A percentile compares a stretch with the other conserved stretches of the same genome.
These are phyloP conservation scores for Neopestalotiopsis rosae DNA, from an alignment of 2,329 filamentous ascomycete genomes.

Conservation along the genomic window DNA sequence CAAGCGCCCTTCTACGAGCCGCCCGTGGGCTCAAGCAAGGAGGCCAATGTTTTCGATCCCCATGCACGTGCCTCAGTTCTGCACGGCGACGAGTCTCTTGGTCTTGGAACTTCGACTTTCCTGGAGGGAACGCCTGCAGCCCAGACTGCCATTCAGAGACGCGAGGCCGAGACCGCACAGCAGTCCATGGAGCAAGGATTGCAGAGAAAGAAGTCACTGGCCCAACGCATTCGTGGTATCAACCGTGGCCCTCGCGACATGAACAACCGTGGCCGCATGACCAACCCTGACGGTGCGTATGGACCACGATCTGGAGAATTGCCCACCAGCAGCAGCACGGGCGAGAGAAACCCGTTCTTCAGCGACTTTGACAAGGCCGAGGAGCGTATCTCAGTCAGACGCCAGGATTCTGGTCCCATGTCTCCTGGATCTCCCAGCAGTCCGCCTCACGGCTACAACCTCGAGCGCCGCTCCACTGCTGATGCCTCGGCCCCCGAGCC, in stretches of 20 bases:
- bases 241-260: constrained; percentile 71
- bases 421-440: constrained; percentile 57
- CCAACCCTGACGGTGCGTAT: constrained; percentile 58
- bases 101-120: constrained; percentile 93
- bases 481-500: constrained; percentile 50
- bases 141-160: constrained; percentile 76
- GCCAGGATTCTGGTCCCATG: constrained; percentile 39
- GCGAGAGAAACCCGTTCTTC: constrained; percentile 80
- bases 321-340: constrained; percentile 39
- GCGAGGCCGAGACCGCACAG: constrained; percentile 71
- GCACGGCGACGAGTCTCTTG: constrained; percentile 82
- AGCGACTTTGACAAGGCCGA: constrained; percentile 72
- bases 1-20: constrained; percentile 39
- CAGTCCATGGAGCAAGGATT: constrained; percentile 63
- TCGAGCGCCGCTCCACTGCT: constrained; percentile 70
- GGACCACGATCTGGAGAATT: constrained; percentile 45
- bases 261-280: constrained; percentile 62
- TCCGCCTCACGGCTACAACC: constrained; percentile 55
- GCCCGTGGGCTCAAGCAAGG: constrained; percentile 40
- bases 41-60: constrained; percentile 69
- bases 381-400: constrained; percentile 51
- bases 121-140: constrained; percentile 91
- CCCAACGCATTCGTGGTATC: constrained; percentile 87
- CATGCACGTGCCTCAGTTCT: constrained; percentile 71
- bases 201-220: constrained; percentile 91